phyloP scores from a whole-genome alignment of 179 eudicot genomes.

The Gypsophila paniculata region DNA sequence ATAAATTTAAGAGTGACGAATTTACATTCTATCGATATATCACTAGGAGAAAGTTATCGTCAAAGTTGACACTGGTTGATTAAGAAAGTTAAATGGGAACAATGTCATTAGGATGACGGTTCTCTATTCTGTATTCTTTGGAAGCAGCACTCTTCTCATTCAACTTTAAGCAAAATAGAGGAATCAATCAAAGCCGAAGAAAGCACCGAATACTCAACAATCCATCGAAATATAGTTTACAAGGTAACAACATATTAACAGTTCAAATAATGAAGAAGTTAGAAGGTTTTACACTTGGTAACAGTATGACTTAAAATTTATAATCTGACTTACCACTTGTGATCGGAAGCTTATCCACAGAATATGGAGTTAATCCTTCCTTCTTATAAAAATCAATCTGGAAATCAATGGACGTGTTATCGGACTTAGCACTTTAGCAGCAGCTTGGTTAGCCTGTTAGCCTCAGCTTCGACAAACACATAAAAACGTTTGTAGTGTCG shows the following conservation, averaged over 20 bases:
- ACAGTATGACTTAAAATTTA: too few species aligned
- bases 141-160: not conserved
- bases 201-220: not conserved
- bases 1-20: too few species aligned
- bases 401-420: slow-evolving; percentile 83
- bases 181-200: not conserved
- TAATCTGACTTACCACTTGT: slow-evolving; percentile 71
- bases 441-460: slow-evolving; percentile 96
- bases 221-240: not conserved
- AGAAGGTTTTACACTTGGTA: not conserved
- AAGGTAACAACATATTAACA: not conserved
- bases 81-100: not conserved
- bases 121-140: not conserved
- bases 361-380: slow-evolving; percentile 87
- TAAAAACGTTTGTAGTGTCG: slow-evolving; percentile 93
- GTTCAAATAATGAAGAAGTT: not conserved
- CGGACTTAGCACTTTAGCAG: slow-evolving; percentile 85
- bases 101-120: not conserved
- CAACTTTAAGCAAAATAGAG: not conserved
- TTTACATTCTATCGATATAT: too few species aligned
- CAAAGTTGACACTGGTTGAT: not conserved
- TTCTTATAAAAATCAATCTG: slow-evolving; percentile 71
- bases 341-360: slow-evolving; percentile 72
- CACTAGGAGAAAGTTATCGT: too few species aligned
- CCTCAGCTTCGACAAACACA: slow-evolving; percentile 89